Base-by-base conservation (phyloP, 1,284 basidiomycete species). In the Tylopilus sp. region DNA sequence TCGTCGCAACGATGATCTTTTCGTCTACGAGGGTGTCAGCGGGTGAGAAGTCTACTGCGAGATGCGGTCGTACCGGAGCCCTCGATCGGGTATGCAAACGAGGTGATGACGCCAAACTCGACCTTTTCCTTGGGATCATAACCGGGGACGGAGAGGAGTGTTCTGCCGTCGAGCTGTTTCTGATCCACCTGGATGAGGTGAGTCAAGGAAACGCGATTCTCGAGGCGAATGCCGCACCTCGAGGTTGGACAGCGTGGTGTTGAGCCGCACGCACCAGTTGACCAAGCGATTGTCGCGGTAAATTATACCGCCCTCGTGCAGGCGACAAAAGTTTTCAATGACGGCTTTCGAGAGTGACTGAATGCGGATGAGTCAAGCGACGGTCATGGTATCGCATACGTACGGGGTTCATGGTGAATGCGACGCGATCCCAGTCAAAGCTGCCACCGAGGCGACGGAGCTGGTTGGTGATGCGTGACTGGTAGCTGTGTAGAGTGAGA, bases 201-300 rank as follows among this genome's bases (percentile, higher is more conserved):
- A 41, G 44, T 22, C 22, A 44, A 52, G n/a, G 32, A 19, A 15
- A 14, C 19, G 43, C 9, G 10, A 11, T 3, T 11, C 33, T 40
- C 4, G 29, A 35, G 22, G 25, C 20, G n/a, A 39, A 36, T n/a
- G 61, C 10, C 70, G 43, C 47, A 87, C 90, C 81, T 99, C 97
- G 51, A 99, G 81, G 73, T 98, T 98, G 45, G 95, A 98, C 9
- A 99, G 77, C 0, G 95, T 97, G 10, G 97, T 99, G 72, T 98
- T 98, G 58, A 99, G 76, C 68, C 86, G 84, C 54, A 94, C 91
- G 79, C 96, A 99, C 96, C 97, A 99, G 72, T 99, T 98, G 61
- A 99, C 96, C 47, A 99, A 84, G 33, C 96, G 86, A 72, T 98
- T 99, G 19, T 94, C 95, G 36, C 97, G 90, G 74, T 99, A 99